These are phyloP conservation scores for Xylaria sp. DNA, from an alignment of 2,329 filamentous ascomycete genomes.

Conservation along the genomic window DNA sequence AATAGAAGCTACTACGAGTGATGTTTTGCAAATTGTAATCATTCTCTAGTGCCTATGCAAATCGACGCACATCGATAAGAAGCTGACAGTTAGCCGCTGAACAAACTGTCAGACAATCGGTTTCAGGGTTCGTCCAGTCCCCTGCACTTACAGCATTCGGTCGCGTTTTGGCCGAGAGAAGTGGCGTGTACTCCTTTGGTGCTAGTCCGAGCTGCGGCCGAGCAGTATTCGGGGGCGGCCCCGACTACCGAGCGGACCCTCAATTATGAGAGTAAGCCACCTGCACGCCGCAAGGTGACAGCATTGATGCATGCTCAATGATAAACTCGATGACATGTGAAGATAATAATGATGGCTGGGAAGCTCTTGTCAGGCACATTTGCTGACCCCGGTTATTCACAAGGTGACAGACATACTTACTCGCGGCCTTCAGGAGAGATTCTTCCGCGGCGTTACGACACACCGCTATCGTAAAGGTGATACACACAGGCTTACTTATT, in stretches of 20 bases:
- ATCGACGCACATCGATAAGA: slow-evolving; percentile 16
- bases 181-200: slow-evolving; percentile 19
- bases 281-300: neutral
- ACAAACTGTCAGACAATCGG: slow-evolving; percentile 17
- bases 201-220: slow-evolving; percentile 17
- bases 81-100: slow-evolving; percentile 26
- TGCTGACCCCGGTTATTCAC: slow-evolving; percentile 9
- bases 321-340: slow-evolving; percentile 3
- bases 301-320: neutral
- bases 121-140: slow-evolving; percentile 7
- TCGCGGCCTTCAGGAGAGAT: neutral
- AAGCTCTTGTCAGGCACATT: slow-evolving; percentile 15
- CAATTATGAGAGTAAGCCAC: slow-evolving; percentile 21
- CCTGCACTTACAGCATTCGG: slow-evolving; percentile 8
- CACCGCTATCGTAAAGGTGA: neutral
- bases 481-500: neutral
- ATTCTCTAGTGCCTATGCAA: slow-evolving; percentile 15
- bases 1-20: slow-evolving; percentile 4
- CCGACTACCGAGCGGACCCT: slow-evolving; percentile 29
- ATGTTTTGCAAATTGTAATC: slow-evolving; percentile 10
- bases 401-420: neutral
- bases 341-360: slow-evolving; percentile 31
- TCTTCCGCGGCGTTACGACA: neutral
- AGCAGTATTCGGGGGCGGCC: slow-evolving; percentile 26
- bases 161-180: slow-evolving; percentile 16